Evolutionary conservation across 306 rosid genomes (phyloP), one percentile per base, ranked within the genome.

Genomic region (Astragalus membranaceus): DNA sequence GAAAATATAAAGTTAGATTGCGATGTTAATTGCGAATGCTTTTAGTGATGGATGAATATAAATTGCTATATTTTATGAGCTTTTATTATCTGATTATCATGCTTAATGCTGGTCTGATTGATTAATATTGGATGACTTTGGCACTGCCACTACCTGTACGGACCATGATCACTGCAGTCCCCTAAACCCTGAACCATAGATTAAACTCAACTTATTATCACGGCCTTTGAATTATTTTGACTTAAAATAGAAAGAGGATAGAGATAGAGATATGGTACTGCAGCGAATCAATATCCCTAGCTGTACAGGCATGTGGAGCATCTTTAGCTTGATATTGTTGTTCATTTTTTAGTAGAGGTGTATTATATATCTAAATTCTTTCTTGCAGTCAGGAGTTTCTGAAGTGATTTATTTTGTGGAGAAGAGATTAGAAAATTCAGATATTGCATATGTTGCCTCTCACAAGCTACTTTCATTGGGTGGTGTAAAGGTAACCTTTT

Each of bases 401-500:
- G 96, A 93, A 84, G 92, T 93, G 13, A 56, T 90, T 67, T 93
- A 93, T 82, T 88, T 82, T 72, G 86, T 88, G 51, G 97, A 90
- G 80, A 93, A 93, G 82, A 84, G 75, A 87, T 72, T 79, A 62
- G 82, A 83, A 67, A 86, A 81, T 80, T 77, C 96, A 69, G 85
- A 88, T 69, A 58, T 78, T 69, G 64, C 82, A 36, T 93, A 90
- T 54, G 10, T 70, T 59, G 98, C 97, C 56, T 90, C 98, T 55
- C 92, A 84, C 82, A 90, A 87, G 57, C 87, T 90, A 67, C 94
- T 87, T 20, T 81, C 96, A 43, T 78, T 93, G 85, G 98, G 97
- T 30, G 96, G 98, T 69, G 90, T 93, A 58, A 90, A 90, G 82
- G 98, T 85, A 81, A 81, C 64, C 26, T 53, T 26, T 16, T 14